Conservation (phyloP, 768 basidiomycete species). For the Dentipellis sp. region DNA sequence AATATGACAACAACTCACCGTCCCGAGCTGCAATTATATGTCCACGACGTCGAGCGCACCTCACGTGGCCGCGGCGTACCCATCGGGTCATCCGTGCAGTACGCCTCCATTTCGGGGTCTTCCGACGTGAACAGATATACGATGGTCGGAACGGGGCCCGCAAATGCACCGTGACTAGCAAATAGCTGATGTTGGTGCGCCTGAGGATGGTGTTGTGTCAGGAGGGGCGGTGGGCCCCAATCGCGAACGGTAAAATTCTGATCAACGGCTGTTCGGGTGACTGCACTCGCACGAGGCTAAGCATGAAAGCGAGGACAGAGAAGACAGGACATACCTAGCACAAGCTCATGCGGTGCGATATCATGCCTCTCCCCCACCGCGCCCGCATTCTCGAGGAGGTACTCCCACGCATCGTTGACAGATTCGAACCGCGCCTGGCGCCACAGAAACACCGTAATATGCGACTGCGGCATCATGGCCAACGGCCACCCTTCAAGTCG, state of each 20-base stretch:
- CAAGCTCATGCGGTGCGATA: conserved; percentile 6
- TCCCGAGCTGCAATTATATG: conserved; percentile 10
- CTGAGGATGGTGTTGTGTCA: neutral
- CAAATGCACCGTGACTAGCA: neutral
- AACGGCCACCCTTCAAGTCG: conserved; percentile 12
- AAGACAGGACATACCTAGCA: conserved; percentile 2
- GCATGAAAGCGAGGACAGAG: neutral
- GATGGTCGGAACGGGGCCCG: conserved; percentile 3
- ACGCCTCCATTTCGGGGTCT: conserved; percentile 2
- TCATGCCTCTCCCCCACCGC: conserved; percentile 7
- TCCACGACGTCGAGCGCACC: conserved; percentile 11
- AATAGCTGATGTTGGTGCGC: neutral
- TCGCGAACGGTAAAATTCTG: conserved; percentile 9
- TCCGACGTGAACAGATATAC: conserved; percentile 13
- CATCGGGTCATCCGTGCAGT: conserved; percentile 14
- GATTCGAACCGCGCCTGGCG: conserved; percentile 4
- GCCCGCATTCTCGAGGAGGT: conserved; percentile 2
- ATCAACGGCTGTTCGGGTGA: conserved; percentile 4
- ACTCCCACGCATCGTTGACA: conserved; percentile 10
- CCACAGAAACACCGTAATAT: conserved; percentile 6
- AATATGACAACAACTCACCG: conserved; percentile 1
- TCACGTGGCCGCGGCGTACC: conserved; percentile 6
- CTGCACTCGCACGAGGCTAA: neutral
- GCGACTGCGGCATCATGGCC: conserved; percentile 4
- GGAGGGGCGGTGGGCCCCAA: conserved; percentile 5